Evolutionary conservation across 805 yeast genomes (phyloP), one percentile per base, ranked within the genome.

Genomic region (Candida manassasensis): DNA sequence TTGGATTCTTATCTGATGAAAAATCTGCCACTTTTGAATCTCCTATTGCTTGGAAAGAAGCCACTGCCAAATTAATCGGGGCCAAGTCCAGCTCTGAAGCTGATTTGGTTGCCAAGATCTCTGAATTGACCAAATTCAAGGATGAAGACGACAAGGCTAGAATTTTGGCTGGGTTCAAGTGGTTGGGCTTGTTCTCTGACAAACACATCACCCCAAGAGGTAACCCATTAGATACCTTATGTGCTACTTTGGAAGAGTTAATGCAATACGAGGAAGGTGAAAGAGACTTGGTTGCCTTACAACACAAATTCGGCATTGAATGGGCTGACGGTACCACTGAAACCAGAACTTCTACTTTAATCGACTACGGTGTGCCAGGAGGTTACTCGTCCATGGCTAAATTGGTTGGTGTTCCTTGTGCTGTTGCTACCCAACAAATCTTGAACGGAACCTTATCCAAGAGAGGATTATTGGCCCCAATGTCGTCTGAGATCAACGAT

Each of bases 321-420:
- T 86, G 95, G 90, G 88, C 90, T 38, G 93, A 93, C 55, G 97
- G 97, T 49, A 63, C 78, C 47, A 77, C 74, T 37, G 97, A 93
- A 71, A 76, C 82, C 44, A 88, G 97, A 75, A 89, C 97, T 39
- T 84, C 97, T 14, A 93, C 98, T 41, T 72, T 93, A 57, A 90
- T 89, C 24, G 96, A 88, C 64, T 86, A 85, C 65, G 98, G 98
- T 70, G 80, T 75, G 49, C 83, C 83, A 52, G 69, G 76, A 43
- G 87, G 89, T 42, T 93, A 90, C 80, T 83, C 95, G 27, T 89
- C 97, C 22, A 93, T 93, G 98, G 98, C 98, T 48, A 89, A 90
- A 61, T 77, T 86, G 46, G 98, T 93, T 37, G 98, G 98, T 71
- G 90, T 88, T 45, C 98, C 98, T 48, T 90, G 96, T 69, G 96